A percentile compares a stretch with the other conserved stretches of the same genome.
Conservation (phyloP, 192 early-diverging fungal genomes). For the Backusella morwellensis region DNA sequence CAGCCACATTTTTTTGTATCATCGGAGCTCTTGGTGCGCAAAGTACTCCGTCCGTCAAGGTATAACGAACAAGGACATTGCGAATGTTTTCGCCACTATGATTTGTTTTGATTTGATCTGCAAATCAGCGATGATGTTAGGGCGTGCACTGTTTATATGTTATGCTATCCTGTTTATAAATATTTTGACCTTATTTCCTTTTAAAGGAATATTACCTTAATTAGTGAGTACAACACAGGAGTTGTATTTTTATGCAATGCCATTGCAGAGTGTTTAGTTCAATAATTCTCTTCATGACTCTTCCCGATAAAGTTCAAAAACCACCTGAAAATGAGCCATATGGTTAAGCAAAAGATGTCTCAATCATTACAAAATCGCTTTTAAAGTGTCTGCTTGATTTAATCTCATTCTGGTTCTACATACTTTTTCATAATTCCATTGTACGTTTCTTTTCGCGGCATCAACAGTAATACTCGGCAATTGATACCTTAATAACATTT, state of each 20-base stretch:
- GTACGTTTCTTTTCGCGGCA: no score
- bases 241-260: background rate
- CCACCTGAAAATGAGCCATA: background rate
- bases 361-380: no score
- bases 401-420: no score
- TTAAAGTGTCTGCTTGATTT: no score
- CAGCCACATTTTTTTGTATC: background rate
- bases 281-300: background rate
- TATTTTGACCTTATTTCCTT: background rate
- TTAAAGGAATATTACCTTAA: background rate
- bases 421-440: no score
- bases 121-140: background rate
- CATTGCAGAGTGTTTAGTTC: background rate
- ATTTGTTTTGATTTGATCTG: background rate
- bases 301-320: no score
- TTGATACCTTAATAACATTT: no score
- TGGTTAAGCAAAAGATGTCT: no score
- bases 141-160: background rate
- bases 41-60: background rate
- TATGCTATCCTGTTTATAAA: background rate
- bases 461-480: no score
- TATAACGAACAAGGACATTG: background rate
- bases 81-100: background rate
- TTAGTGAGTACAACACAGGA: background rate
- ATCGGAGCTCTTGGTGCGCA: background rate